phyloP scores from a whole-genome alignment of 495 filamentous ascomycete species.

The Hypomontagnella monticulosa region DNA sequence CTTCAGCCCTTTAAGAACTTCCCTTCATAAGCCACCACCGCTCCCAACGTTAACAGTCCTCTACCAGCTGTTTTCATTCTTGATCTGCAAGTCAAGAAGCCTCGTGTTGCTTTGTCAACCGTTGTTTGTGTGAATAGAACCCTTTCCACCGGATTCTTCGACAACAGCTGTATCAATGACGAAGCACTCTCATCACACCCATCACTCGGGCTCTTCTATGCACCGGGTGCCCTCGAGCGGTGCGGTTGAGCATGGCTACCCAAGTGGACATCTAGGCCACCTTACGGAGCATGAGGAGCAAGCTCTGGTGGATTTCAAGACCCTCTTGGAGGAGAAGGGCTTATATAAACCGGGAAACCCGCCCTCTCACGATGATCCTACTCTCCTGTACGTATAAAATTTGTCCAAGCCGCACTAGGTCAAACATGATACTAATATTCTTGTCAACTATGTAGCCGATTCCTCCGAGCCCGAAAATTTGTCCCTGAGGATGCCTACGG shows the following conservation, averaged over 20 bases:
- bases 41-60: not conserved
- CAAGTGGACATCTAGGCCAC: conserved; percentile 76
- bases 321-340: conserved; percentile 67
- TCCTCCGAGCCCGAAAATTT: conserved; percentile 81
- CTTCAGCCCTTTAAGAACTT: conserved; percentile 19
- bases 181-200: no score
- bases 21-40: not conserved
- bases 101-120: not conserved
- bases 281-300: conserved; percentile 73
- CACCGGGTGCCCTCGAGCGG: conserved; percentile 46
- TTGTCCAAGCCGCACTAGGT: not conserved
- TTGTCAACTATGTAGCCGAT: conserved; percentile 65
- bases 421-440: conserved; percentile 17
- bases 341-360: conserved; percentile 67
- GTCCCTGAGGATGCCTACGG: conserved; percentile 74
- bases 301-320: conserved; percentile 74
- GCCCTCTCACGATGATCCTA: conserved; percentile 81
- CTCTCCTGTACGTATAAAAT: conserved; percentile 70
- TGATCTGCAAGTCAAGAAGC: conserved; percentile 2
- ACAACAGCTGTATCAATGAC: conserved; percentile 28
- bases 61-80: conserved; percentile 13
- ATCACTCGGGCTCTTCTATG: conserved; percentile 28
- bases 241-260: conserved; percentile 61
- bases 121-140: not conserved
- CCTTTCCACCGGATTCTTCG: conserved; percentile 8